Percentiles rank a stretch among this genome's conserved stretches.
These are phyloP conservation scores for Globisporangium okanoganense DNA, from an alignment of 352 stramenopile genomes.

Conservation along the genomic window DNA sequence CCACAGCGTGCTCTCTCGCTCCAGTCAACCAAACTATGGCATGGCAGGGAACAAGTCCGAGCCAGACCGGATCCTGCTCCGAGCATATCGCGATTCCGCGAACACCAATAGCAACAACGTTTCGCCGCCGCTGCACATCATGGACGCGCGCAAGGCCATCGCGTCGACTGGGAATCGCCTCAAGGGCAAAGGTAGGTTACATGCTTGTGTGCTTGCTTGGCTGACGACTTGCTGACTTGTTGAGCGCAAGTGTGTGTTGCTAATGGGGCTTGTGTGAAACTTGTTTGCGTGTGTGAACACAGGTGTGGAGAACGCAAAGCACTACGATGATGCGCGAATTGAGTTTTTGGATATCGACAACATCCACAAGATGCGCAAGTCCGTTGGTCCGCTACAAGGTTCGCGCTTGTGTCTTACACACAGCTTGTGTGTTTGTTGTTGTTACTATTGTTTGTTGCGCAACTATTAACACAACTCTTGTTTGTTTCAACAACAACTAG, in stretches of 20 bases:
- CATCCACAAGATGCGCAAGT: conserved; percentile 98
- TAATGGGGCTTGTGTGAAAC: too few relatives aligned
- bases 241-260: too few relatives aligned
- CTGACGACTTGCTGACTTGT: too few relatives aligned
- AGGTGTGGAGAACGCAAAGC: conserved; percentile 95
- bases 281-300: conserved; percentile 2
- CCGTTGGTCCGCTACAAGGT: too few relatives aligned
- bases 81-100: conserved; percentile 79
- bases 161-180: conserved; percentile 78
- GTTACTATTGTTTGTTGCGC: too few relatives aligned
- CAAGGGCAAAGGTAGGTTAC: conserved; percentile 83
- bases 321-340: conserved; percentile 94
- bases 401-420: too few relatives aligned
- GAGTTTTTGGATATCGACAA: conserved; percentile 99
- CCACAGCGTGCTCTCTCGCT: conserved; percentile 93
- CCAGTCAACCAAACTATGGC: conserved; percentile 95
- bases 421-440: conserved; percentile 16
- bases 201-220: too few relatives aligned
- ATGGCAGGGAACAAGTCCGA: conserved; percentile 92
- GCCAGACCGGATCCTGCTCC: conserved; percentile 89
- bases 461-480: too few relatives aligned
- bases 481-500: too few relatives aligned
- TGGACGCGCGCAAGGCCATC: conserved; percentile 82
- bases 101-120: conserved; percentile 73
- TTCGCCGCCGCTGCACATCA: conserved; percentile 77